phyloP scores from a whole-genome alignment of 257 asterid genomes.

The Cordia subcordata region DNA sequence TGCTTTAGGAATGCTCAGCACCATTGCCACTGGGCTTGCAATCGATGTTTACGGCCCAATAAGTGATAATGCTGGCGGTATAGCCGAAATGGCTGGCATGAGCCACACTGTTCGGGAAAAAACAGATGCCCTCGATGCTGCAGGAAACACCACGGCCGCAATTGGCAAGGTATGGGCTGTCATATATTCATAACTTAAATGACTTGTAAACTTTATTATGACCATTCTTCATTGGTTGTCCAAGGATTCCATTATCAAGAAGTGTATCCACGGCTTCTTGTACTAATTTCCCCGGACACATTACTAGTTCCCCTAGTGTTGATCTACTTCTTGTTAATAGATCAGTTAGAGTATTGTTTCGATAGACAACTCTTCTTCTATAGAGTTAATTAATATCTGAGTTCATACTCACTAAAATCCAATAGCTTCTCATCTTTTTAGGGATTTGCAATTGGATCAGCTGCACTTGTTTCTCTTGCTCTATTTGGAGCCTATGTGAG shows the following conservation, averaged over 20 bases:
- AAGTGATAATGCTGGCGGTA: conserved; percentile 51
- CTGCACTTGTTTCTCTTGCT: conserved; percentile 55
- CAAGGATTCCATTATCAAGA: too few relatives aligned
- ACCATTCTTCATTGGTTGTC: too few relatives aligned
- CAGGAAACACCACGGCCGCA: conserved; percentile 52
- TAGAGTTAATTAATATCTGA: too few relatives aligned
- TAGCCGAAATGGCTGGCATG: conserved; percentile 54
- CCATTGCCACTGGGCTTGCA: conserved; percentile 45
- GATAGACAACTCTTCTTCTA: too few relatives aligned
- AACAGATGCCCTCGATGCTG: conserved; percentile 48
- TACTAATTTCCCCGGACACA: too few relatives aligned
- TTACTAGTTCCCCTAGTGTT: too few relatives aligned
- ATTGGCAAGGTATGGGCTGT: conserved; percentile 34
- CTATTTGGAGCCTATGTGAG: conserved; percentile 53
- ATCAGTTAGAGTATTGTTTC: too few relatives aligned
- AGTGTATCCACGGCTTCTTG: too few relatives aligned
- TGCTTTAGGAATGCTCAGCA: conserved; percentile 52
- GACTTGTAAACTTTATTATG: too few relatives aligned
- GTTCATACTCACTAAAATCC: neutral
- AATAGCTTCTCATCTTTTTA: conserved; percentile 8
- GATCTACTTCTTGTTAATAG: too few relatives aligned
- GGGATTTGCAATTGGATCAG: conserved; percentile 59
- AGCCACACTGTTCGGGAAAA: conserved; percentile 36
- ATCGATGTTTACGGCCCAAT: conserved; percentile 51
- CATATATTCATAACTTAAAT: too few relatives aligned